Conservation (phyloP, 805 yeast species). For the Candida parachauliodes region DNA sequence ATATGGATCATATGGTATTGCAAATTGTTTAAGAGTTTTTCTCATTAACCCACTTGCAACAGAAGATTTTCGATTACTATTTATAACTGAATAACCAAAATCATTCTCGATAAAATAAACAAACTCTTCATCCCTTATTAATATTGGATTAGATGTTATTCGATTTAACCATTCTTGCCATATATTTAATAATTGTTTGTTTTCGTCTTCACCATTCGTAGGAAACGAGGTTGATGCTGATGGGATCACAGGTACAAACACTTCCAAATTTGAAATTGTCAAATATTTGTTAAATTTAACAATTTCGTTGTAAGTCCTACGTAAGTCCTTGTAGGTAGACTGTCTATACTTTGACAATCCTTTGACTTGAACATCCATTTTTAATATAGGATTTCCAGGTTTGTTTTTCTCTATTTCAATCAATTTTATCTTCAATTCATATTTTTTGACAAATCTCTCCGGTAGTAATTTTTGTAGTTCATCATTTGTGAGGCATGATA, state of each 20-base stretch:
- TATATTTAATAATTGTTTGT: slow-evolving; percentile 47
- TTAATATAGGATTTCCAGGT: slow-evolving; percentile 74
- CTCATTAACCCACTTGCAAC: slow-evolving; percentile 84
- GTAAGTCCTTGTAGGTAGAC: slow-evolving; percentile 61
- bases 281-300: slow-evolving; percentile 72
- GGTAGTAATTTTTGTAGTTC: slow-evolving; percentile 48
- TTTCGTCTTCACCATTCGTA: slow-evolving; percentile 79
- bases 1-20: slow-evolving; percentile 87
- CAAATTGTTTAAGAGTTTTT: slow-evolving; percentile 85
- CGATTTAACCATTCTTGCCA: slow-evolving; percentile 88
- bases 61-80: slow-evolving; percentile 50
- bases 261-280: slow-evolving; percentile 80
- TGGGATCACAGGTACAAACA: slow-evolving; percentile 90
- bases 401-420: slow-evolving; percentile 69
- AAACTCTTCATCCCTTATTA: slow-evolving; percentile 84
- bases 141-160: slow-evolving; percentile 68
- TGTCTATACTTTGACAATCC: slow-evolving; percentile 78
- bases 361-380: slow-evolving; percentile 50
- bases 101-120: slow-evolving; percentile 80
- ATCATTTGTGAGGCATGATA: slow-evolving; percentile 31
- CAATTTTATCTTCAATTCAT: slow-evolving; percentile 51
- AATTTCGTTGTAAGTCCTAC: slow-evolving; percentile 79
- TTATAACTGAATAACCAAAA: slow-evolving; percentile 59
- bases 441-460: slow-evolving; percentile 44
- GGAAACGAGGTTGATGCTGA: slow-evolving; percentile 73